Percentiles rank a stretch among this genome's conserved stretches.
These are phyloP conservation scores for Aspergillus ochraceus DNA, from an alignment of 2,329 filamentous ascomycete species.

Conservation along the genomic window DNA sequence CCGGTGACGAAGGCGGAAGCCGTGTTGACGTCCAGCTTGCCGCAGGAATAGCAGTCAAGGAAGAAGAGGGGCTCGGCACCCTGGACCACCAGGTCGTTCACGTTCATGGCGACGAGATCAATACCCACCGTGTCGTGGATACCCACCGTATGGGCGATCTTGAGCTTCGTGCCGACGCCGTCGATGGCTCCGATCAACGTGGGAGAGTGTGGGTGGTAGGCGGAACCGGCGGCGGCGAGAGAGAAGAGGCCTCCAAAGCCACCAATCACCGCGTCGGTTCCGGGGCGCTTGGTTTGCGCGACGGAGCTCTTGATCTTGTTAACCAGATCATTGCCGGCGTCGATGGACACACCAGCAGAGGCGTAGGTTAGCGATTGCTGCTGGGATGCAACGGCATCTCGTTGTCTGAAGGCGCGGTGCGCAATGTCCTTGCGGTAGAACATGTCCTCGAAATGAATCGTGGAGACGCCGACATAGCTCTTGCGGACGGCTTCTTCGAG, in stretches of 20 bases:
- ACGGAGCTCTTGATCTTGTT: conserved; percentile 88
- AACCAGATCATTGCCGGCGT: conserved; percentile 90
- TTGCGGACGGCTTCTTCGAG: conserved; percentile 80
- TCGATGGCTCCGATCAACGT: conserved; percentile 93
- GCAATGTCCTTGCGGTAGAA: conserved; percentile 94
- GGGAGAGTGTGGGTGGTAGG: conserved; percentile 73
- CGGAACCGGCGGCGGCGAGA: conserved; percentile 64
- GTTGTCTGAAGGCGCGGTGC: conserved; percentile 57
- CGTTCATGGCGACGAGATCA: conserved; percentile 97
- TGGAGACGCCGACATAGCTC: conserved; percentile 80
- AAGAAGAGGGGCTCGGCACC: conserved; percentile 94
- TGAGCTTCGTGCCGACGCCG: conserved; percentile 94
- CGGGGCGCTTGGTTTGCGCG: conserved; percentile 77
- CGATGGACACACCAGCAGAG: conserved; percentile 88
- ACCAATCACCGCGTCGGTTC: conserved; percentile 89
- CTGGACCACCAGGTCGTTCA: conserved; percentile 95
- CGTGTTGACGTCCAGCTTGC: conserved; percentile 74
- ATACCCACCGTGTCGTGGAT: conserved; percentile 95
- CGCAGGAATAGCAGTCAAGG: conserved; percentile 96
- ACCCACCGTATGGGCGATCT: conserved; percentile 85
- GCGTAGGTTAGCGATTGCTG: conserved; percentile 74
- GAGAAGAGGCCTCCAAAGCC: conserved; percentile 91
- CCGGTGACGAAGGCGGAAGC: conserved; percentile 87
- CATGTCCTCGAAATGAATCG: conserved; percentile 83
- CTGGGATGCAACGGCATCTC: conserved; percentile 22